Base-by-base conservation (phyloP, 2,329 filamentous ascomycete species). In the Cercospora berteroae region DNA sequence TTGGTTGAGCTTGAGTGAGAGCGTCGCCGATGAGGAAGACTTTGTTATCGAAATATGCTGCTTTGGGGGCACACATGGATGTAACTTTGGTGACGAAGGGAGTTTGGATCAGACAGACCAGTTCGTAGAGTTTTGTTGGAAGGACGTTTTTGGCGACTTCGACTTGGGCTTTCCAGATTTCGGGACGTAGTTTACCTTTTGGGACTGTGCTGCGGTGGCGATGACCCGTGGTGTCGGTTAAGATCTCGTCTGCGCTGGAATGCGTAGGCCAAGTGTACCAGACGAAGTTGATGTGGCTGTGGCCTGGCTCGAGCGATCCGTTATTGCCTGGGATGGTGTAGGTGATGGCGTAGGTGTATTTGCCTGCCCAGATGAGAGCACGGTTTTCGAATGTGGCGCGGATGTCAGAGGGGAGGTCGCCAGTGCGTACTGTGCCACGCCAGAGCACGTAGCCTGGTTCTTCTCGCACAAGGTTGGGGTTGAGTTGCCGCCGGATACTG, bases 11-110 rank as follows among this genome's bases (percentile, higher is more conserved):
- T 29, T 73, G 71, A 12, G 73, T 71, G 9, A 77, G 60, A 8
- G 74, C 76, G 63, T 77, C 76, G 29, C 76, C 75, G 48, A 77
- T 66, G 27, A 77, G 70, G 39, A 78, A 71, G 39, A 76, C 67
- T 36, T 72, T 72, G 39, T 74, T 73, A 18, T 74, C 63, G 39
- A 71, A 69, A 61, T 71, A 75, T 10, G 65, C 63, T 56, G 72
- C 73, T 60, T 66, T 69, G 5, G 72, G 68, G 3, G 71, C 63
- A 12, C 68, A 70, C 42, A 74, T 68, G 52, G 74, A 74, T 18
- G 66, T 67, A 25, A 77, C 72, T n/a, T 71, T 67, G 20, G 73
- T 72, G 18, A 77, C 73, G 67, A 77, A 77, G 2, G 76, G 76
- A 20, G 72, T 36, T 39, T 66, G 61, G 25, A 75, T 75, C 39